These are phyloP conservation scores for Boletus pseudo-olivaceus DNA, from an alignment of 768 basidiomycete species.

Conservation along the genomic window DNA sequence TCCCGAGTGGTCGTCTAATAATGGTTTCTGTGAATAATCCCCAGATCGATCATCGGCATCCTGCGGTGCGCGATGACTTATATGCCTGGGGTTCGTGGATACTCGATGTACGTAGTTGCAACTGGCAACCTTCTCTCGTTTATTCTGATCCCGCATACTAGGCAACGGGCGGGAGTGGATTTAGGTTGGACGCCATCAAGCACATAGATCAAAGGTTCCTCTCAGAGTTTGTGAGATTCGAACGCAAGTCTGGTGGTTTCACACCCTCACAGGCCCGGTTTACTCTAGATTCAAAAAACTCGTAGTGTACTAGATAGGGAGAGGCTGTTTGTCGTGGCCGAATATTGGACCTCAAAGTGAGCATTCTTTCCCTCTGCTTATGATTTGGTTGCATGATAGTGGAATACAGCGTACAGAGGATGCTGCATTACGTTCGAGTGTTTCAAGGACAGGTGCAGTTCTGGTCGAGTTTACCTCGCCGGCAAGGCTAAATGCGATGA, in stretches of 20 bases:
- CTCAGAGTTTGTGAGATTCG: conserved; percentile 56
- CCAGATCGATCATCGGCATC: conserved; percentile 83
- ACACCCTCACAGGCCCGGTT: neutral
- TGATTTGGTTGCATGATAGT: neutral
- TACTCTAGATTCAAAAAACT: conserved; percentile 47
- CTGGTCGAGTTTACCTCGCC: neutral
- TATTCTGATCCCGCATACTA: conserved; percentile 24
- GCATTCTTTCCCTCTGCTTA: conserved; percentile 15
- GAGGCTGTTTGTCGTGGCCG: conserved; percentile 66
- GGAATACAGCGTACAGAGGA: conserved; percentile 39
- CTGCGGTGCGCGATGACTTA: conserved; percentile 73
- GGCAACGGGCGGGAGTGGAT: conserved; percentile 70
- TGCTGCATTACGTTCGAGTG: conserved; percentile 56
- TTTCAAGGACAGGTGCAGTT: conserved; percentile 61
- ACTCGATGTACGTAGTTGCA: conserved; percentile 42
- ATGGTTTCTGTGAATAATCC: conserved; percentile 10
- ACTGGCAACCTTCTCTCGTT: neutral
- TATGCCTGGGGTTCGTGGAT: conserved; percentile 79
- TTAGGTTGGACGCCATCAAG: conserved; percentile 89
- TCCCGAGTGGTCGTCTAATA: neutral
- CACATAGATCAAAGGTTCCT: conserved; percentile 76
- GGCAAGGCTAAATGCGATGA: neutral
- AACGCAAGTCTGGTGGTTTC: neutral
- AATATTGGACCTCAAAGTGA: conserved; percentile 79
- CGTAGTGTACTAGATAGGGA: conserved; percentile 43